Base-by-base conservation (phyloP, 2,329 filamentous ascomycete species). In the Colletotrichum sidae region DNA sequence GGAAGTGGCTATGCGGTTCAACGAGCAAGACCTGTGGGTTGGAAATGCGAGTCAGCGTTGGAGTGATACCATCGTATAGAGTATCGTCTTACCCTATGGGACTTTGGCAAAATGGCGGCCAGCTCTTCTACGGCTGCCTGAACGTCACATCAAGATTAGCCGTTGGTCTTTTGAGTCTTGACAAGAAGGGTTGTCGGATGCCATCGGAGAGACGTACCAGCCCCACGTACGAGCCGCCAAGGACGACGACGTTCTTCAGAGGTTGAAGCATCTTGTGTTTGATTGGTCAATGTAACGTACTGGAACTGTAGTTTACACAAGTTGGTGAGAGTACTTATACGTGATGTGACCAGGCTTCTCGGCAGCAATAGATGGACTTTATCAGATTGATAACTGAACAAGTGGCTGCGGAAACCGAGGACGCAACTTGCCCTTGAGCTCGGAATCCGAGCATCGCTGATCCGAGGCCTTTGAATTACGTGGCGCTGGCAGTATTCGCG, bases 221-320 rank as follows among this genome's bases (percentile, higher is more conserved):
- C 3, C 81, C 81, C 0, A 77, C 78, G 63, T 81, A 84, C 0
- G 81, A 83, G 8, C 77, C 81, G 35, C 81, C 82, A 13, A 84
- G 68, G 2, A 82, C 70, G 25, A 82, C 73, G 10, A 83, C 73
- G 50, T 77, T 79, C 41, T 76, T 75, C 15, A 63, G 15, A 2
- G 60, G 60, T 52, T 59, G 55, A 6, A 59, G 34, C 60, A 63
- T 63, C 8, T 15, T 56, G 17, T 38, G 39, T 56, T 15, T 56
- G 17, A 47, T 49, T 49, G 34, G 34, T 49, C 2, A 38, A 8
- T 8, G 2, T 25, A n/a, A 41, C 25, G 25, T 25, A 25, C 4
- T 25, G 25, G 25, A 4, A 25, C 25, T 25, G 25, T 25, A 25
- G 25, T 25, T 25, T 25, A 4, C 25, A 25, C 25, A 25, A 25